Base-by-base conservation (phyloP, 441 rosid species). In the Kokia cookei region DNA sequence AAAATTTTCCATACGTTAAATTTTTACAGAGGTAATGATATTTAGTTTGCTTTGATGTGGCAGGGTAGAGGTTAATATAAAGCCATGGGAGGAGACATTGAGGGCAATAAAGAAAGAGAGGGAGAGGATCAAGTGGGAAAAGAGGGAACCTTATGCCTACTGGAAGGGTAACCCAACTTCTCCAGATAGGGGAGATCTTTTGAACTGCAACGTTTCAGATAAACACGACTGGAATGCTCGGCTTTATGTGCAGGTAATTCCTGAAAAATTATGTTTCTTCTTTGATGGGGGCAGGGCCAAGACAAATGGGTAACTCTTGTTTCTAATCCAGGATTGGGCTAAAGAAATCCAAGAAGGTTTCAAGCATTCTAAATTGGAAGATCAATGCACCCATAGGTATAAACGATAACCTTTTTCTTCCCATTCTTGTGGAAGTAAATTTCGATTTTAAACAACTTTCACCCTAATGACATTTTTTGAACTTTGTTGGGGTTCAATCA, bases 331-430 rank as follows among this genome's bases (percentile, higher is more conserved):
- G 57, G 22, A 51, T 51, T 51, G 57, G 57, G 22, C 8, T 51
- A 51, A n/a, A 15, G 22, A 51, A 15, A 51, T n/a, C 7, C 2
- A 7, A 51, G 59, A 51, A 65, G 85, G 90, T 19, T 90, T 54
- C 74, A 78, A 40, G 60, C 78, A 80, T 42, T 88, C 90, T 6
- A 86, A 80, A 27, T 47, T 90, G 69, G 82, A 77, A 72, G 79
- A 85, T 43, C 92, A 90, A 78, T 90, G 92, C 79, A 86, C 81
- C 14, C 84, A 90, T 69, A 84, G 94, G 94, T 87, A 65, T 1
- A 17, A 81, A 48, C 1, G 10, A 63, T 6, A 7, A 32, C 42
- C 67, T 17, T 35, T 32, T 35, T 1, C 9, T 35, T 62, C 14
- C 37, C 6, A 8, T 62, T 62, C 45, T 59, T 27, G 29, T 60